Conservation (phyloP, 2,329 filamentous ascomycete species). For the Fusarium sp. region DNA sequence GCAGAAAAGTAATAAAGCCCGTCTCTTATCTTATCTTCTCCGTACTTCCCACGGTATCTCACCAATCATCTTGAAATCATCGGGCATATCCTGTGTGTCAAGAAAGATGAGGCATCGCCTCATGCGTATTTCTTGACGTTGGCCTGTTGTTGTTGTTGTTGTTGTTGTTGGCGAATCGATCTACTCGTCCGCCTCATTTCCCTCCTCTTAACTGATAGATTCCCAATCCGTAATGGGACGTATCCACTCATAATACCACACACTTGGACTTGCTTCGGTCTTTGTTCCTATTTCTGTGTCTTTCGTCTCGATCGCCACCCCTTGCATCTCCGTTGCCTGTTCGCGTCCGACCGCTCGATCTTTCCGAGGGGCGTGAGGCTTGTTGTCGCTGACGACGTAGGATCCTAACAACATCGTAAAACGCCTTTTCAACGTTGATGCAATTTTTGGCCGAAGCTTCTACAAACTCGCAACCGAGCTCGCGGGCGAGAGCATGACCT, state of each 20-base stretch:
- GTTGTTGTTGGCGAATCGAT: constrained; percentile 29
- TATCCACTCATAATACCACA: constrained; percentile 54
- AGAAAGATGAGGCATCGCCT: constrained; percentile 41
- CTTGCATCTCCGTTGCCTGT: constrained; percentile 52
- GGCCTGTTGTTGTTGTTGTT: too few relatives aligned
- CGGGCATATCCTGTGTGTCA: constrained; percentile 36
- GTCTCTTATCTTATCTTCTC: constrained; percentile 30
- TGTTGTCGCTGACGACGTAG: constrained; percentile 83
- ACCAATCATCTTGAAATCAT: constrained; percentile 42
- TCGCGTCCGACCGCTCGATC: constrained; percentile 53
- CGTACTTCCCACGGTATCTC: constrained; percentile 38
- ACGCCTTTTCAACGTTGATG: constrained; percentile 98
- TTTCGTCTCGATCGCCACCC: constrained; percentile 49
- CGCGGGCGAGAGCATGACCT: constrained; percentile 88
- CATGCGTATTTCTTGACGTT: constrained; percentile 35
- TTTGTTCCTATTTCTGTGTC: constrained; percentile 51
- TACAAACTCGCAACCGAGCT: constrained; percentile 95
- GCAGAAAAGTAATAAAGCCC: constrained; percentile 43
- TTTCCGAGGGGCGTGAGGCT: constrained; percentile 55
- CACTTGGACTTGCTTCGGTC: constrained; percentile 54
- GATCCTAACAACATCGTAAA: constrained; percentile 96
- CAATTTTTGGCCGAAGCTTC: constrained; percentile 98
- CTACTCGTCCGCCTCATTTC: constrained; percentile 28
- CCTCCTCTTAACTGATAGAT: constrained; percentile 30
- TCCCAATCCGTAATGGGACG: neutral